Conservation (phyloP, 108 stramenopile species). For the Stephanodiscus minutulus region DNA sequence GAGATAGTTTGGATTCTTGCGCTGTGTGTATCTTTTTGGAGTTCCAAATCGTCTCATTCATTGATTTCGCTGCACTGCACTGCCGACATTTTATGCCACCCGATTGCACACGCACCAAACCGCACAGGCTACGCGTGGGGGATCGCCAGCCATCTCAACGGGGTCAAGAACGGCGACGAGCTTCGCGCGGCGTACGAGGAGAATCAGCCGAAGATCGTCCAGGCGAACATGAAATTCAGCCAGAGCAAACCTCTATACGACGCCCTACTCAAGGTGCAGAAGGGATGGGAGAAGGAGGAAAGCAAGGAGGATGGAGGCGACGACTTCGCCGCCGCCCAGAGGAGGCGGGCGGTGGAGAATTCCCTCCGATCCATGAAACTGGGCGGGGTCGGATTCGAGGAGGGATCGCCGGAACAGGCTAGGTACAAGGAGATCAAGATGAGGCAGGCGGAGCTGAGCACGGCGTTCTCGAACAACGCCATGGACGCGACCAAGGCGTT, state of each 20-base stretch:
- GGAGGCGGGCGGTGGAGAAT: conserved; percentile 81
- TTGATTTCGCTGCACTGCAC: too few relatives aligned
- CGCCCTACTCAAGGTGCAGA: conserved; percentile 76
- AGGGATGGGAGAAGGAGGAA: conserved; percentile 38
- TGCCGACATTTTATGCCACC: too few relatives aligned
- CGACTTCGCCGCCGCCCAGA: conserved; percentile 63
- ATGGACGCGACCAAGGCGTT: conserved; percentile 96
- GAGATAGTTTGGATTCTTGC: too few relatives aligned
- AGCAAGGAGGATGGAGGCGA: conserved; percentile 28
- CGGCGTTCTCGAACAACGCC: conserved; percentile 94
- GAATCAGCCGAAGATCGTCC: conserved; percentile 93
- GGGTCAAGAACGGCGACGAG: conserved; percentile 94
- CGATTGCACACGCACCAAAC: conserved; percentile 44
- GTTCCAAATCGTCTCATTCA: too few relatives aligned
- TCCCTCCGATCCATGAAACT: conserved; percentile 82
- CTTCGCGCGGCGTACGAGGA: conserved; percentile 91
- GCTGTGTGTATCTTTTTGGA: too few relatives aligned
- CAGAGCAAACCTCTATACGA: conserved; percentile 91
- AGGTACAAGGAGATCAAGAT: conserved; percentile 95
- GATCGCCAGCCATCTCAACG: conserved; percentile 96
- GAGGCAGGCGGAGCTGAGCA: conserved; percentile 84
- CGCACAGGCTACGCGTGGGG: conserved; percentile 91
- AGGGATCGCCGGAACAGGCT: conserved; percentile 72
- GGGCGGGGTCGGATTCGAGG: conserved; percentile 93
- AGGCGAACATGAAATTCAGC: conserved; percentile 82